Percentiles rank a stretch among this genome's conserved stretches.
Evolutionary conservation across 495 filamentous ascomycete species (phyloP).

Genomic region (Hypoxylon trugodes): DNA sequence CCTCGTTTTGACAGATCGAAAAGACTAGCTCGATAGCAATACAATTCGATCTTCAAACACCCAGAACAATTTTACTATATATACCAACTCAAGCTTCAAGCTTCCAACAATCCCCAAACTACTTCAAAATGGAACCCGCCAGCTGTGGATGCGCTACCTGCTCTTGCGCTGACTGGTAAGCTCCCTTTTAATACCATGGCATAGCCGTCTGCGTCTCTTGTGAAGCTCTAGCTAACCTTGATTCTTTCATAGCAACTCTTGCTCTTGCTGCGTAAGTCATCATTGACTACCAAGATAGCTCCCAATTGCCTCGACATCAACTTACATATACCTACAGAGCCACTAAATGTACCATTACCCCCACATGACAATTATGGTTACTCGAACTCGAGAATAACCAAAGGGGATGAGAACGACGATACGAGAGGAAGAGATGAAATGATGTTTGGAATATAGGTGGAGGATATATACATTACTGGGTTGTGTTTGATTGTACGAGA

Average conservation of each 20-base stretch:
- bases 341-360: conserved; percentile 29
- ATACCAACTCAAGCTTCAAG: conserved; percentile 30
- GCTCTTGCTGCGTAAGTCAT: conserved; percentile 44
- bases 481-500: conserved; percentile 22
- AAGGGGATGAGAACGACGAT: too few relatives aligned
- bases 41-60: conserved; percentile 9
- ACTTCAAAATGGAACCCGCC: conserved; percentile 39
- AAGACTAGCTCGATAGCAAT: conserved; percentile 17
- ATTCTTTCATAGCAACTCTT: conserved; percentile 33
- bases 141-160: conserved; percentile 42
- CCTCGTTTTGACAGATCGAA: conserved; percentile 33
- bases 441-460: not conserved
- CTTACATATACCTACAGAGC: conserved; percentile 34
- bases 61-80: conserved; percentile 13
- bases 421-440: not conserved
- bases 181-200: not conserved
- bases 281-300: conserved; percentile 6
- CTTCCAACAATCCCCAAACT: conserved; percentile 13
- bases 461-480: conserved; percentile 6
- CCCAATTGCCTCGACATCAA: not conserved
- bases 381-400: too few relatives aligned
- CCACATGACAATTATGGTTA: conserved; percentile 2
- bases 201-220: not conserved
- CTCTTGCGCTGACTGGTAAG: conserved; percentile 42
- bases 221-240: conserved; percentile 22